Conservation (phyloP, 2,329 filamentous ascomycete genomes). For the Phoma herbarum region DNA sequence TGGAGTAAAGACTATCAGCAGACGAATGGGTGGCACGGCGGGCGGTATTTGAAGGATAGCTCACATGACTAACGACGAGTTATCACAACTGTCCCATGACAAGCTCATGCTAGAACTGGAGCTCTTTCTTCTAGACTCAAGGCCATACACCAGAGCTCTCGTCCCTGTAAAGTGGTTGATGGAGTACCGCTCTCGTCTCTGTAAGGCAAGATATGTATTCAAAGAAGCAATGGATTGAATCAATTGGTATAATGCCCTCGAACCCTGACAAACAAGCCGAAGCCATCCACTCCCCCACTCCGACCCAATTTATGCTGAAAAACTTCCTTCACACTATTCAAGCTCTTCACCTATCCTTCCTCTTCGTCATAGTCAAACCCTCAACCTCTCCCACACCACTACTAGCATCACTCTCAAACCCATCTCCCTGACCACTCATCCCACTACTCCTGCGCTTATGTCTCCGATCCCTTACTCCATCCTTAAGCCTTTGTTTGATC, state of each 20-base stretch:
- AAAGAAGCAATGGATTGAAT: slow-evolving; percentile 8
- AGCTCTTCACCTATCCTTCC: slow-evolving; percentile 22
- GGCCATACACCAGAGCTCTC: no score
- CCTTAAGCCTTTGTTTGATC: slow-evolving; percentile 82
- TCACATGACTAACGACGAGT: background rate
- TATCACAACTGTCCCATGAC: no score
- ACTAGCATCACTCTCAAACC: slow-evolving; percentile 23
- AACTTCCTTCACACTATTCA: no score
- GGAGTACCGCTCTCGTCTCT: no score
- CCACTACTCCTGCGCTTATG: slow-evolving; percentile 60
- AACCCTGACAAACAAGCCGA: background rate
- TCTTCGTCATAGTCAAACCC: slow-evolving; percentile 35
- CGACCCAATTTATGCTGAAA: no score
- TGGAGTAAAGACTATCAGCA: background rate
- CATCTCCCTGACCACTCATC: slow-evolving; percentile 35
- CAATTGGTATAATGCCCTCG: slow-evolving; percentile 16
- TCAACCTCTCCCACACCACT: slow-evolving; percentile 30
- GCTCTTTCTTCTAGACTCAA: no score
- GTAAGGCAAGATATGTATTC: background rate
- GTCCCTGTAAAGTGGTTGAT: no score
- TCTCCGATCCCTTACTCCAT: slow-evolving; percentile 83
- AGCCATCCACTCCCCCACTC: background rate
- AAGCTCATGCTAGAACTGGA: no score
- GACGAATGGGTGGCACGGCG: background rate
- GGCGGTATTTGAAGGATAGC: background rate